Base-by-base conservation (phyloP, 2,329 filamentous ascomycete genomes). In the Colletotrichum higginsianum region DNA sequence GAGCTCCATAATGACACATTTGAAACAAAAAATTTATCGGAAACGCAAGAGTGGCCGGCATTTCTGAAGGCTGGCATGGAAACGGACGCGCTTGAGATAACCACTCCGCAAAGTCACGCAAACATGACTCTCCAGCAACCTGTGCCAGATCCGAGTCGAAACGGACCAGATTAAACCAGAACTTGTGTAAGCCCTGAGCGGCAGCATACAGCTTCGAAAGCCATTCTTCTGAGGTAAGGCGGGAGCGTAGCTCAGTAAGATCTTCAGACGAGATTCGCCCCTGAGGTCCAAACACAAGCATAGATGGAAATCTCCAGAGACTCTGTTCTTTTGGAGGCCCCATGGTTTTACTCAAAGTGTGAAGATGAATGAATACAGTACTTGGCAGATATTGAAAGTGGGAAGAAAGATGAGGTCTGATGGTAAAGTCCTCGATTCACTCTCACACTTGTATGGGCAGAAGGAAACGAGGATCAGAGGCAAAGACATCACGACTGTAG, bases 281-380 rank as follows among this genome's bases (percentile, higher is more conserved):
- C 13, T 67, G 65, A 21, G 65, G 58, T 6, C 65, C 57, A 30
- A 67, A 67, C 2, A 55, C 50, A 15, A 67, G 18, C 30, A 67
- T 23, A n/a, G 55, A 66, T 7, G 55, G 55, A 46, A 30, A 11
- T 1, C 16, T 30, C 4, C 23, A 18, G 13, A 8, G 7, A 2
- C 18, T 4, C 4, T 4, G 23, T 3, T 1, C 5, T 30, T 4
- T 3, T 4, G 26, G 23, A 5, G 23, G 23, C 23, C 50, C 9
- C 26, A 30, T 52, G 11, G 12, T 26, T 53, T 30, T 18, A 26
- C 26, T 26, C 3, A 26, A 26, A 26, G 26, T 26, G 26, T 26
- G 26, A 26, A 26, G 26, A 26, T 26, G 26, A 26, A 26, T 26
- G 26, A 26, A 4, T 26, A 26, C 26, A 26, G 4, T 26, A 26